Conservation (phyloP, 2,329 filamentous ascomycete genomes). For the Alternaria triticimaculans region DNA sequence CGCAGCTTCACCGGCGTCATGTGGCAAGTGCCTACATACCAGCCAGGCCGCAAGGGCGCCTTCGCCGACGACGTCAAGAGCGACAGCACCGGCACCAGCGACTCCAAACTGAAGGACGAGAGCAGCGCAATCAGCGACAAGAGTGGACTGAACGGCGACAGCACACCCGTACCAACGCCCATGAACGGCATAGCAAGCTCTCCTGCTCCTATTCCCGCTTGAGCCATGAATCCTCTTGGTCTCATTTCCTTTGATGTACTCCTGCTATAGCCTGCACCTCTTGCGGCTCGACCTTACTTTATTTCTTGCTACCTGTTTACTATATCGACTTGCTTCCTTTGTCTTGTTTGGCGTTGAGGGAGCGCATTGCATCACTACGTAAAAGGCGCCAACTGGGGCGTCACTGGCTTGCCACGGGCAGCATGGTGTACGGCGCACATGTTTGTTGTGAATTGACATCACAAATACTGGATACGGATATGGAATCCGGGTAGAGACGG, state of each 20-base stretch:
- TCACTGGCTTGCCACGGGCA: constrained; percentile 23
- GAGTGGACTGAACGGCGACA: constrained; percentile 61
- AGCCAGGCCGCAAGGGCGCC: constrained; percentile 67
- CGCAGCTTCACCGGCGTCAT: constrained; percentile 91
- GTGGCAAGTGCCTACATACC: constrained; percentile 86
- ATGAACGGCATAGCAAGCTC: constrained; percentile 57
- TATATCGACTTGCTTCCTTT: constrained; percentile 15
- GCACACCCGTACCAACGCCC: constrained; percentile 54
- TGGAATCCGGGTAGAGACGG: background rate
- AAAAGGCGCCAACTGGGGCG: constrained; percentile 25
- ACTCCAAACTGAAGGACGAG: constrained; percentile 63
- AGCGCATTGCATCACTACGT: constrained; percentile 24
- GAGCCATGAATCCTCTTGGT: background rate
- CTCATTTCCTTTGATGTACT: background rate
- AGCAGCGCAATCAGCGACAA: constrained; percentile 67
- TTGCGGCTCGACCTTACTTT: background rate
- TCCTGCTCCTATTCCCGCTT: constrained; percentile 53
- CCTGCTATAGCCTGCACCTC: background rate
- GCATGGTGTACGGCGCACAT: constrained; percentile 6
- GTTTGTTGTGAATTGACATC: background rate
- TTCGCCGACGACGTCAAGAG: constrained; percentile 67
- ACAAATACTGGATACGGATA: constrained; percentile 4
- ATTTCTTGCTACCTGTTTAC: constrained; percentile 16
- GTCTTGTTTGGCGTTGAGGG: constrained; percentile 36
- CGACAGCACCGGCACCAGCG: constrained; percentile 62